Percentiles rank a stretch among this genome's conserved stretches.
Conservation (phyloP, 1,139 yeast species). For the Candida albicans region DNA sequence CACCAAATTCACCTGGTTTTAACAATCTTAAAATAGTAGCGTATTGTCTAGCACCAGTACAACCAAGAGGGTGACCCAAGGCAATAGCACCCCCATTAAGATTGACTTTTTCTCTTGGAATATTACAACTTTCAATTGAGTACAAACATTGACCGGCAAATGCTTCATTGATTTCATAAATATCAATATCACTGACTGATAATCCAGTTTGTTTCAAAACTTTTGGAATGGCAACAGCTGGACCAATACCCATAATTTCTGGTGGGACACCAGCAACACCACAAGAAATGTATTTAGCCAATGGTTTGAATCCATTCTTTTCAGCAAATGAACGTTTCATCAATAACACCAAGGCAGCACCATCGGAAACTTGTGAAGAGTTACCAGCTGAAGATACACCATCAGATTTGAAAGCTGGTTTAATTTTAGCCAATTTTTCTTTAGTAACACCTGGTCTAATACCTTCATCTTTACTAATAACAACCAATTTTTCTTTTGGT, state of each 20-base stretch:
- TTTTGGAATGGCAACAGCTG: conserved; percentile 88
- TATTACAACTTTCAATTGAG: conserved; percentile 63
- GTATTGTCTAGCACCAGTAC: conserved; percentile 93
- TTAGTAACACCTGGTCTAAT: conserved; percentile 87
- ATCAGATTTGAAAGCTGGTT: conserved; percentile 73
- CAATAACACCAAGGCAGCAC: conserved; percentile 87
- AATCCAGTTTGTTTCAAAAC: conserved; percentile 68
- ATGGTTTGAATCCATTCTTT: conserved; percentile 59
- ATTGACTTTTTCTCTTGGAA: conserved; percentile 74
- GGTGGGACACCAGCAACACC: conserved; percentile 91
- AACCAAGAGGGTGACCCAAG: conserved; percentile 92
- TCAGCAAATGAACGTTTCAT: conserved; percentile 89
- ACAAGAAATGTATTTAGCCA: conserved; percentile 78
- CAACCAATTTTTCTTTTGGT: conserved; percentile 28
- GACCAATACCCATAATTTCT: conserved; percentile 96
- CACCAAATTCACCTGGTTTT: conserved; percentile 78
- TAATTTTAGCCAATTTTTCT: conserved; percentile 66
- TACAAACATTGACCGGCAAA: conserved; percentile 92
- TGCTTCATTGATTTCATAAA: conserved; percentile 92
- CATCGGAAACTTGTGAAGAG: conserved; percentile 93
- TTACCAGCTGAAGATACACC: conserved; percentile 95
- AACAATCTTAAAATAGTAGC: conserved; percentile 85
- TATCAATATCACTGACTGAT: conserved; percentile 61
- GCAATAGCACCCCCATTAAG: conserved; percentile 97
- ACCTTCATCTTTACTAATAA: conserved; percentile 82